Evolutionary conservation across 2,329 filamentous ascomycete genomes (phyloP).

Genomic region (Tricladium varicosporioides): DNA sequence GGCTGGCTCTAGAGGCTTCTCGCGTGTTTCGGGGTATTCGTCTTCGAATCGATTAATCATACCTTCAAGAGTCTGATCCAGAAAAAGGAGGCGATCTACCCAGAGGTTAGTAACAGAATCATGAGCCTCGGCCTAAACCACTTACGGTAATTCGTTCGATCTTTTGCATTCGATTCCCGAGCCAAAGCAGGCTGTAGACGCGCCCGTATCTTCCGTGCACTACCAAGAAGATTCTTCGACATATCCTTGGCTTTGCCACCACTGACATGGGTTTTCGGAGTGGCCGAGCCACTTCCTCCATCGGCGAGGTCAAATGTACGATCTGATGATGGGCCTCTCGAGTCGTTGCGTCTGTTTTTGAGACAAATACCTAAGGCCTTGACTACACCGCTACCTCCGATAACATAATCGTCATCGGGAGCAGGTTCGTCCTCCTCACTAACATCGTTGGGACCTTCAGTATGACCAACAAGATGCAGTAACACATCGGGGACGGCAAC

Average conservation of each 20-base stretch:
- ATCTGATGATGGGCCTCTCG: constrained; percentile 40
- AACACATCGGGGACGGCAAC: constrained; percentile 78
- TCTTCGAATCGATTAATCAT: constrained; percentile 97
- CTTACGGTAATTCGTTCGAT: constrained; percentile 77
- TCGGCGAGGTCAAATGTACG: constrained; percentile 23
- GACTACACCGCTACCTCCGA: constrained; percentile 91
- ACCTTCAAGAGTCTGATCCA: constrained; percentile 81
- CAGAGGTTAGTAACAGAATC: constrained; percentile 11
- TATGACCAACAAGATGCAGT: constrained; percentile 78
- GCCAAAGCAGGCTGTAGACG: constrained; percentile 80
- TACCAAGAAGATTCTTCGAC: constrained; percentile 84
- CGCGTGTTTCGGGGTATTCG: constrained; percentile 86
- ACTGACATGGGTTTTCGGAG: constrained; percentile 40
- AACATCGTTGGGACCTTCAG: constrained; percentile 46
- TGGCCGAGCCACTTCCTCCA: constrained; percentile 44
- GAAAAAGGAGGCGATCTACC: constrained; percentile 73
- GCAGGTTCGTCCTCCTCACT: constrained; percentile 65
- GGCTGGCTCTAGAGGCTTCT: constrained; percentile 14
- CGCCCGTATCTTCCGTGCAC: constrained; percentile 82
- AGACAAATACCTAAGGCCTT: constrained; percentile 91
- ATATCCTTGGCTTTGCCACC: constrained; percentile 79
- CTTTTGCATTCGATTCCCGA: constrained; percentile 67
- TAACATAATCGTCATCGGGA: constrained; percentile 91
- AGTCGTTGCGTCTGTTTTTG: constrained; percentile 71
- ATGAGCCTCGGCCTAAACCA: constrained; percentile 23